Conservation (phyloP, 2,329 filamentous ascomycete species). For the Ophiostoma ulmi region DNA sequence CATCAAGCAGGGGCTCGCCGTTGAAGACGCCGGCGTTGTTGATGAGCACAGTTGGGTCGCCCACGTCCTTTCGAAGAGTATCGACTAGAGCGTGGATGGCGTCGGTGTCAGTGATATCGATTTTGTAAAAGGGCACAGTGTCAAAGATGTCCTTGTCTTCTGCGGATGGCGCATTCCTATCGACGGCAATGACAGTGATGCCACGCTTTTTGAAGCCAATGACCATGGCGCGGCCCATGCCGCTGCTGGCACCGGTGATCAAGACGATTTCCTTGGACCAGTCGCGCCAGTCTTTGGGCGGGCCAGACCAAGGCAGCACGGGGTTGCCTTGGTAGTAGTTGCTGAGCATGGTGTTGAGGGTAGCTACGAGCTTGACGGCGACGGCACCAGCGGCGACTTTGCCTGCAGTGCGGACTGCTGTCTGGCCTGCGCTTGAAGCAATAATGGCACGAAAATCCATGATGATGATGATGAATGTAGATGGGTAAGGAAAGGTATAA, state of each 20-base stretch:
- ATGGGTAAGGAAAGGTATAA: not conserved
- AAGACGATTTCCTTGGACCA: slow-evolving; percentile 50
- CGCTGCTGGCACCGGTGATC: slow-evolving; percentile 68
- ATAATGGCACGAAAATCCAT: not conserved
- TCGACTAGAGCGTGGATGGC: slow-evolving; percentile 15
- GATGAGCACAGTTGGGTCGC: slow-evolving; percentile 58
- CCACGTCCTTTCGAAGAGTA: not conserved
- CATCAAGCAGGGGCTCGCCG: slow-evolving; percentile 57
- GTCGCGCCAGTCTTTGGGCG: not conserved
- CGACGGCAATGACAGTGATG: slow-evolving; percentile 58
- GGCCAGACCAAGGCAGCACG: not conserved
- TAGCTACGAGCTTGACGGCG: not conserved
- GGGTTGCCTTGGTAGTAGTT: slow-evolving; percentile 20
- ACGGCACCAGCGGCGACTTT: slow-evolving; percentile 7
- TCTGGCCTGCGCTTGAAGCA: not conserved
- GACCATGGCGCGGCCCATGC: slow-evolving; percentile 65
- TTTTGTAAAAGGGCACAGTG: not conserved
- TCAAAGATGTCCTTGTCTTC: not conserved
- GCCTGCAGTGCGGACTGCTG: not conserved
- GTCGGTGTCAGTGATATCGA: slow-evolving; percentile 5
- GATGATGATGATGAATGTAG: not conserved
- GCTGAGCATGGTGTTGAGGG: slow-evolving; percentile 18
- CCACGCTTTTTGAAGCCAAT: slow-evolving; percentile 58
- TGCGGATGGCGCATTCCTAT: slow-evolving; percentile 63
- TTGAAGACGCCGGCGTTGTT: slow-evolving; percentile 63